Evolutionary conservation across 2,329 filamentous ascomycete genomes (phyloP).

Genomic region (Cercospora citrullina): DNA sequence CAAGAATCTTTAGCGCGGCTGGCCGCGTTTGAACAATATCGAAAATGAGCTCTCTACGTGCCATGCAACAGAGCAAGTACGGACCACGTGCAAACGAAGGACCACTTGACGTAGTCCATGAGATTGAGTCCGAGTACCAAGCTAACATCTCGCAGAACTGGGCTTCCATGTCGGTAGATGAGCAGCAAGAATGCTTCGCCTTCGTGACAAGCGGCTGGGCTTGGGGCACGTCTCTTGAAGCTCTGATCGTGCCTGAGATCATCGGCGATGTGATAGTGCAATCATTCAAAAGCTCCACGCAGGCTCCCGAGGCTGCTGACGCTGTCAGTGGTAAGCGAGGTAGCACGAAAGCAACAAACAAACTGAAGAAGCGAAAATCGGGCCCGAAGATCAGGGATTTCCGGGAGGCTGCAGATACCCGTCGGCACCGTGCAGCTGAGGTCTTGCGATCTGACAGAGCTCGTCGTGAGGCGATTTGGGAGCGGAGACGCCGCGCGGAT

Average conservation of each 20-base stretch:
- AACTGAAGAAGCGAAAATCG: neutral
- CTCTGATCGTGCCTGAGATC: neutral
- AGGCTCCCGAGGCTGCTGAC: neutral
- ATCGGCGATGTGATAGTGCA: neutral
- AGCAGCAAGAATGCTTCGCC: neutral
- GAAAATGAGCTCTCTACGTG: neutral
- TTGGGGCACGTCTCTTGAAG: neutral
- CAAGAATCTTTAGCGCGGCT: too few species aligned
- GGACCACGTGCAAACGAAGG: neutral
- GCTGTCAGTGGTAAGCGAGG: neutral
- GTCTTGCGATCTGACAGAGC: neutral
- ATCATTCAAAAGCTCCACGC: neutral
- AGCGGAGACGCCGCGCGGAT: neutral
- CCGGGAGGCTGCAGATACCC: neutral
- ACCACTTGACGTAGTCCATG: neutral
- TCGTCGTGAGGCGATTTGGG: neutral
- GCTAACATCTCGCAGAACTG: neutral
- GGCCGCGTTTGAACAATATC: neutral
- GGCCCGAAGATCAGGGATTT: neutral
- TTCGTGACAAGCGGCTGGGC: neutral
- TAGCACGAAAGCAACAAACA: neutral
- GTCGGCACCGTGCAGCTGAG: neutral
- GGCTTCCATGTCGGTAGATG: neutral
- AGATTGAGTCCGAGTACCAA: neutral
- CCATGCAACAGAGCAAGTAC: neutral